These are phyloP conservation scores for Chytriomyces confervae DNA, from an alignment of 192 early-diverging fungal genomes.

Conservation along the genomic window DNA sequence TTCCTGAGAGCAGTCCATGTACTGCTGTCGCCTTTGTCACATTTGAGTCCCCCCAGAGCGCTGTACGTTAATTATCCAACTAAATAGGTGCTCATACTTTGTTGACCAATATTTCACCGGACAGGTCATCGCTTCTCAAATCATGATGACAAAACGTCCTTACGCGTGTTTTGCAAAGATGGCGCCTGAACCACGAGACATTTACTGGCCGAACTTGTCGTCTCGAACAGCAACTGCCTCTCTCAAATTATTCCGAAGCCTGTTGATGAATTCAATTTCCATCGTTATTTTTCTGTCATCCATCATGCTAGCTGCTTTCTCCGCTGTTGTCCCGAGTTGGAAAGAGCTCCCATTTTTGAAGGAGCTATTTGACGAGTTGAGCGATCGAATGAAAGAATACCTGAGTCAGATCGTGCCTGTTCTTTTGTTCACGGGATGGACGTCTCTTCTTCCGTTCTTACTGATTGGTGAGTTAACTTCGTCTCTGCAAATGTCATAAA, in stretches of 20 bases:
- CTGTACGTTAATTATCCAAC: conserved; percentile 36
- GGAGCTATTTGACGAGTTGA: conserved; percentile 40
- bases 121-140: conserved; percentile 56
- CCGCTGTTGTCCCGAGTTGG: conserved; percentile 40
- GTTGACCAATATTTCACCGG: neutral
- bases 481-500: neutral
- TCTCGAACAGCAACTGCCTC: conserved; percentile 48
- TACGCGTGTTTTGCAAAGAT: conserved; percentile 56
- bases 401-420: conserved; percentile 55
- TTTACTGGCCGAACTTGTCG: conserved; percentile 62
- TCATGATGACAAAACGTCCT: conserved; percentile 47
- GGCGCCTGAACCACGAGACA: conserved; percentile 63
- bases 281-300: conserved; percentile 24
- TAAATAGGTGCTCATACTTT: neutral
- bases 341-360: conserved; percentile 46
- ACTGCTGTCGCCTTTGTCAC: conserved; percentile 63
- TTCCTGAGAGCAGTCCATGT: conserved; percentile 45
- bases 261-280: conserved; percentile 39
- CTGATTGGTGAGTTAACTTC: conserved; percentile 40
- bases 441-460: conserved; percentile 50
- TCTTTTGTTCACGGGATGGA: conserved; percentile 55
- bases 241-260: conserved; percentile 55
- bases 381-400: conserved; percentile 40
- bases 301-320: conserved; percentile 43
- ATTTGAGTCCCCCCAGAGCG: conserved; percentile 62